Percentiles rank a stretch among this genome's conserved stretches.
Evolutionary conservation across 169 alveolate species (phyloP).

Genomic region (Eimeria mitis): DNA sequence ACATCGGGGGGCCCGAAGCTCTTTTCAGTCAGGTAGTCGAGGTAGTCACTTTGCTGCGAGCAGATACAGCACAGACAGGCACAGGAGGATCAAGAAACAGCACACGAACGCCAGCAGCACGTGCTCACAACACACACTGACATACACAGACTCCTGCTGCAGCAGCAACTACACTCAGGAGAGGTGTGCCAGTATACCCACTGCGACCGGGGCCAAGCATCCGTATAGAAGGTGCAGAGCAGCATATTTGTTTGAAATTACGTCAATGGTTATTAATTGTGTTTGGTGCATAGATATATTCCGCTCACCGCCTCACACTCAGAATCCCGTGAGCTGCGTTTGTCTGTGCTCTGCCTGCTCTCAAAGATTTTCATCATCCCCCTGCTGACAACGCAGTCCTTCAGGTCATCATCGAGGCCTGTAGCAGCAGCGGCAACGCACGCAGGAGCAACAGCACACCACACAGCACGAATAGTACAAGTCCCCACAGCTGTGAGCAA

Average conservation of each 20-base stretch:
- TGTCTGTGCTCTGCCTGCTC: conserved; percentile 5
- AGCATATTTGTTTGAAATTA: neutral
- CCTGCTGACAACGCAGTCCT: conserved; percentile 28
- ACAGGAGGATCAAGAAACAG: neutral
- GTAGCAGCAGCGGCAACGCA: neutral
- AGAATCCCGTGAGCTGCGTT: neutral
- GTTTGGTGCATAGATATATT: neutral
- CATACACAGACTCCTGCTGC: neutral
- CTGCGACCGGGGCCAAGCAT: neutral
- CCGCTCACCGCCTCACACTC: conserved; percentile 64
- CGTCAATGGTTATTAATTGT: neutral
- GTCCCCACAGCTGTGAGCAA: neutral
- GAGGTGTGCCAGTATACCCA: neutral
- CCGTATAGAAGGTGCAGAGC: neutral
- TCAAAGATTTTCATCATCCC: conserved; percentile 47
- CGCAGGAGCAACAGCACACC: neutral
- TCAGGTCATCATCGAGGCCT: conserved; percentile 59
- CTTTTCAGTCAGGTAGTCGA: conserved; percentile 25
- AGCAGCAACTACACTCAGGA: neutral
- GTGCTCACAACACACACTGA: no score
- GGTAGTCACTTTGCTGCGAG: conserved; percentile 68
- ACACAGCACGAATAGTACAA: neutral
- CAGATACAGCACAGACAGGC: neutral
- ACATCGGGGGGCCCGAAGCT: conserved; percentile 45
- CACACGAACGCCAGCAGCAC: neutral